Base-by-base conservation (phyloP, 208 protist species). In the Kentomonas sorsogonicus region DNA sequence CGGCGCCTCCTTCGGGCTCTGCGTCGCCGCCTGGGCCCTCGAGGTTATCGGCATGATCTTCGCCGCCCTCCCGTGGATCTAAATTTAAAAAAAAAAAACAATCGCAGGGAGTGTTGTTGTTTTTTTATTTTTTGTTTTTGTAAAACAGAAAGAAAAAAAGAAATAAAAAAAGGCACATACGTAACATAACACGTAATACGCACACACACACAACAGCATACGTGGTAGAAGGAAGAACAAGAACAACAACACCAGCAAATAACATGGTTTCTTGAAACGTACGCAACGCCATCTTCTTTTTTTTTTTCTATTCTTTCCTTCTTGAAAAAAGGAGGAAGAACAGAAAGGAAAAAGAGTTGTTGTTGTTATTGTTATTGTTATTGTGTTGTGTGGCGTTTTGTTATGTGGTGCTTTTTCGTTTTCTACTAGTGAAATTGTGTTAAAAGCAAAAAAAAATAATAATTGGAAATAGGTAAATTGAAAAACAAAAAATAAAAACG, bases 1-100 rank as follows among this genome's bases (percentile, higher is more conserved):
- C 75, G 69, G 67, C 47, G 25, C 71, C 20, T 70, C 60, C 36
- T 85, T 80, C 52, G 72, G 56, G 31, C 50, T 85, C 34, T 57
- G 70, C 15, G 70, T 77, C 34, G 50, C 74, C 25, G 68, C 71
- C 34, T 89, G 69, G 67, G 60, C 50, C 26, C 31, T 85, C 38
- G 61, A 83, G 69, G 33, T 75, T 18, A 56, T 83, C 36, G 74
- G 61, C 29, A 63, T 64, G 50, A 51, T 64, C 23, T 71, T 72
- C 41, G 57, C 72, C 45, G 56, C 78, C 36, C 39, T 59, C 15
- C 61, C 70, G 7, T 31, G 74, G 15, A n/a, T n/a, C n/a, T n/a
- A n/a, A n/a, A n/a, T n/a, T 82, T 72, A 13, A 43, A 4, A 60
- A 29, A 2, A 2, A 46, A 36, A 38, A 46, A 27, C 5, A 20